These are phyloP conservation scores for Globisporangium radiosum DNA, from an alignment of 352 stramenopile species.

Conservation along the genomic window DNA sequence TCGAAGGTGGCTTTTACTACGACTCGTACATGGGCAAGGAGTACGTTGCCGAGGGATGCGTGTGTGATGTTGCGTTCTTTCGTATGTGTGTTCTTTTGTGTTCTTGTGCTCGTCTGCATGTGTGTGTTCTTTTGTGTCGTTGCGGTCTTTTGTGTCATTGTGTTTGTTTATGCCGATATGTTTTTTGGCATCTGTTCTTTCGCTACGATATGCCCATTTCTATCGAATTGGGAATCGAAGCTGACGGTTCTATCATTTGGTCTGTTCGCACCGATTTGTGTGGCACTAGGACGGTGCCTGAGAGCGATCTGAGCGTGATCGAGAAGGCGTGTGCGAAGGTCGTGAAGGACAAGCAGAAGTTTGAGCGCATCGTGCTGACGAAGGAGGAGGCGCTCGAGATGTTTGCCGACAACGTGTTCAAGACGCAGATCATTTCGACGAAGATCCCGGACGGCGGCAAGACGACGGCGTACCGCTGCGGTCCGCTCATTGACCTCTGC, in stretches of 20 bases:
- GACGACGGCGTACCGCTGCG: constrained; percentile 97
- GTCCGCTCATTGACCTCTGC: constrained; percentile 97
- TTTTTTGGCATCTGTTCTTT: not conserved
- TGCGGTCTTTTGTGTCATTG: not conserved
- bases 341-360: constrained; percentile 96
- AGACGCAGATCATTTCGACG: constrained; percentile 94
- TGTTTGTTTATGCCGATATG: no score
- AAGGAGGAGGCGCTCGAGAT: constrained; percentile 98
- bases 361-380: constrained; percentile 97
- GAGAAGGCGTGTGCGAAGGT: constrained; percentile 90
- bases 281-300: constrained; percentile 31
- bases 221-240: no score
- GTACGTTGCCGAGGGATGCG: constrained; percentile 6
- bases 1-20: constrained; percentile 98
- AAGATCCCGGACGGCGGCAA: constrained; percentile 96
- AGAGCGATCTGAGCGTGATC: constrained; percentile 86
- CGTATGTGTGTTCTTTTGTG: not conserved
- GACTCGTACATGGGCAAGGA: constrained; percentile 97
- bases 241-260: no score
- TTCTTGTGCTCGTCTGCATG: not conserved
- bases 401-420: constrained; percentile 99
- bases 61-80: not conserved
- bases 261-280: no score
- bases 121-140: not conserved
- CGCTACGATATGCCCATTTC: no score